A percentile compares a stretch with the other conserved stretches of the same genome.
These are phyloP conservation scores for Isoetes taiwanensis DNA, from an alignment of 75 land plant species.

Conservation along the genomic window DNA sequence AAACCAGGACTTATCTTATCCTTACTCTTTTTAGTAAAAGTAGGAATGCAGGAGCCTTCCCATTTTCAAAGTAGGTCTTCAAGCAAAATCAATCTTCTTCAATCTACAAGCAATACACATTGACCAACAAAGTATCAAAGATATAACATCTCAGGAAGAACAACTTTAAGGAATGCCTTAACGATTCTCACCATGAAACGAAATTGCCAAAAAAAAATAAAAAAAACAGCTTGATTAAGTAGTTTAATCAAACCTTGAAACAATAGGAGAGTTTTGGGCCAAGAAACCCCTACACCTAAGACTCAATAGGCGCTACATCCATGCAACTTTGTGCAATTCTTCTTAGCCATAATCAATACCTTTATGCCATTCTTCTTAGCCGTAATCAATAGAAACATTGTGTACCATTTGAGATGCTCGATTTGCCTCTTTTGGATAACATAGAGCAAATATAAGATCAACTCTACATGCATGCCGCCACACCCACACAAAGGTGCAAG, in stretches of 20 bases:
- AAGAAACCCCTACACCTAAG: constrained; percentile 11
- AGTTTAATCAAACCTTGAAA: background rate
- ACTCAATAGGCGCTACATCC: constrained; percentile 6
- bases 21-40: no score
- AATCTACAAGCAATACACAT: no score
- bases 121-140: no score
- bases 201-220: background rate
- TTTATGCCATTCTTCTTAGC: no score
- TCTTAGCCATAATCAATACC: no score
- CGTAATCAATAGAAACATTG: constrained; percentile 21
- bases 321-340: background rate
- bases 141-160: background rate
- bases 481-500: constrained; percentile 23
- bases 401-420: constrained; percentile 33
- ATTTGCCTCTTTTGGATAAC: constrained; percentile 8
- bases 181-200: background rate
- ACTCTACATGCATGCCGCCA: constrained; percentile 17
- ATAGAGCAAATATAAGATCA: constrained; percentile 14
- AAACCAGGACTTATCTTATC: no score
- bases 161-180: constrained; percentile 1
- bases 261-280: constrained; percentile 3
- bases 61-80: no score
- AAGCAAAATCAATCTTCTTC: no score
- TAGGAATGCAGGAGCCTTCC: no score
- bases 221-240: background rate